Percentiles rank a stretch among this genome's conserved stretches.
phyloP scores from a whole-genome alignment of 495 filamentous ascomycete species.

The Peziza echinospora region DNA sequence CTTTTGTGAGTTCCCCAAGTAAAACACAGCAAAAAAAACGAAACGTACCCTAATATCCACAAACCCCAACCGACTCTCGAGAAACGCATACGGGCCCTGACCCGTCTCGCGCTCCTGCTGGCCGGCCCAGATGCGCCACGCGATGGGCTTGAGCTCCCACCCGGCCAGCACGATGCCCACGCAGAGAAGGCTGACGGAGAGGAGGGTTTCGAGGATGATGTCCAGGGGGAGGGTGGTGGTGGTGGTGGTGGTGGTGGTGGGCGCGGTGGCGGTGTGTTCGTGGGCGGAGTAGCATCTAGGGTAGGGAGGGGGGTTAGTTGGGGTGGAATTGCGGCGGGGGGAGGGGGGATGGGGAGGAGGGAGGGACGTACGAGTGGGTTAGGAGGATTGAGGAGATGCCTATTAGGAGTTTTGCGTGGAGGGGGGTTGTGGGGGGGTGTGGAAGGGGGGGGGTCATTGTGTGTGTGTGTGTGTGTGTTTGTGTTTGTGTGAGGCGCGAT shows the following conservation, averaged over 20 bases:
- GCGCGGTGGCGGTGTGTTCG: slow-evolving; percentile 36
- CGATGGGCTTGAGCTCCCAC: slow-evolving; percentile 44
- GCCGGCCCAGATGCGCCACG: slow-evolving; percentile 66
- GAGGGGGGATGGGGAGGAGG: not conserved
- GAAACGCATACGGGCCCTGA: slow-evolving; percentile 27
- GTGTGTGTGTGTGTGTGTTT: too few relatives aligned
- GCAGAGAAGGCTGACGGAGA: slow-evolving; percentile 47
- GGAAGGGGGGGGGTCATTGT: too few relatives aligned
- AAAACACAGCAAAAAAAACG: slow-evolving; percentile 27
- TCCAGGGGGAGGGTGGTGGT: slow-evolving; percentile 42
- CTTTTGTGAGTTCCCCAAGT: too few relatives aligned
- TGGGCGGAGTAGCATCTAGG: slow-evolving; percentile 65
- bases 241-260: slow-evolving; percentile 6
- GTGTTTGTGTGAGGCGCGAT: too few relatives aligned
- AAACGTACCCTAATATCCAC: slow-evolving; percentile 42
- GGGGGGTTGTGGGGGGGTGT: not conserved
- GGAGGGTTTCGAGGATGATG: slow-evolving; percentile 51
- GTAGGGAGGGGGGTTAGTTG: not conserved
- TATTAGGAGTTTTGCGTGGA: slow-evolving; percentile 2
- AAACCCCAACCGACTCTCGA: slow-evolving; percentile 45
- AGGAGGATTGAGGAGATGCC: slow-evolving; percentile 10
- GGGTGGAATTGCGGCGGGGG: not conserved
- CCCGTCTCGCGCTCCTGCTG: slow-evolving; percentile 48
- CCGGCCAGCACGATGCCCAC: slow-evolving; percentile 48
- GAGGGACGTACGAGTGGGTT: slow-evolving; percentile 10